Conservation (phyloP, 179 eudicot genomes). For the Nepenthes alata region DNA sequence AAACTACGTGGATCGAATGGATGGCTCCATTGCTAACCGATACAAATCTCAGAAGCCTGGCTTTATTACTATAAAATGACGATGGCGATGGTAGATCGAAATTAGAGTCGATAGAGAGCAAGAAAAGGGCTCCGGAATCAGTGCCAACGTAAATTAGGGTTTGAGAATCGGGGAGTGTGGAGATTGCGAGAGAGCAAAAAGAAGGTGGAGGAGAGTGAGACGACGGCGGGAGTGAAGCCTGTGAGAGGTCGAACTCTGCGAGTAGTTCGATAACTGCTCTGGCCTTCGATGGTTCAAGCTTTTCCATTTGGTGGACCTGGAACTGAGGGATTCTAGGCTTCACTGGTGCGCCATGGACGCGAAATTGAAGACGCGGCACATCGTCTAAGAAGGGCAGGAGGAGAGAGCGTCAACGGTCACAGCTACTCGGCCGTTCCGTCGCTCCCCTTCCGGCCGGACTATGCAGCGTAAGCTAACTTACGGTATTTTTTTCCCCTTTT, state of each 20-base stretch:
- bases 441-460: too few species aligned
- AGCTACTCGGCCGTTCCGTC: too few species aligned
- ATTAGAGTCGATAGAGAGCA: constrained; percentile 35
- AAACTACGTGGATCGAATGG: constrained; percentile 31
- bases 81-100: constrained; percentile 9
- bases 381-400: too few species aligned
- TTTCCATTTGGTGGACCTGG: constrained; percentile 21
- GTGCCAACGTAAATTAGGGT: constrained; percentile 54
- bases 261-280: constrained; percentile 41
- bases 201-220: constrained; percentile 16
- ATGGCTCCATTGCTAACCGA: constrained; percentile 23
- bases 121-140: constrained; percentile 39
- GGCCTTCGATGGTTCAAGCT: constrained; percentile 31
- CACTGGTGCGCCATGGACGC: background rate
- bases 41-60: constrained; percentile 24
- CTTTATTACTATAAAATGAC: constrained; percentile 4
- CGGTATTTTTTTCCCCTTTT: too few species aligned
- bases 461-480: too few species aligned
- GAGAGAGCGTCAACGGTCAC: too few species aligned
- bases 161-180: constrained; percentile 31
- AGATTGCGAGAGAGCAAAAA: constrained; percentile 39
- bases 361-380: too few species aligned
- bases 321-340: too few species aligned
- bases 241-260: constrained; percentile 40
- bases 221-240: constrained; percentile 15